Conservation (phyloP, 176 grass and related monocot genomes). For the Puya raimondii region DNA sequence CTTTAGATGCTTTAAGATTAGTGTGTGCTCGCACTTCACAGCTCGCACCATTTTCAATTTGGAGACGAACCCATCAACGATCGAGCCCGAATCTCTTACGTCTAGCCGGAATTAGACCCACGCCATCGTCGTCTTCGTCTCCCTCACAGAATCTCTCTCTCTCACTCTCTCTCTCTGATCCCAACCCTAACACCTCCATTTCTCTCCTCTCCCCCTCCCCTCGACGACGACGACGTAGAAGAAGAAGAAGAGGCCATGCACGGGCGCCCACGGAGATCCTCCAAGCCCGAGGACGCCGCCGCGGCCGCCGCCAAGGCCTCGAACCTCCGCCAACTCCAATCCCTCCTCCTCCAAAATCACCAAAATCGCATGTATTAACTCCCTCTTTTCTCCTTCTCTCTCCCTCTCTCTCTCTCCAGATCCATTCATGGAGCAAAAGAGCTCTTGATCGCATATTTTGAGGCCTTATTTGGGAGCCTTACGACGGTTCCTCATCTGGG, state of each 20-base stretch:
- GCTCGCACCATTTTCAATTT: no score
- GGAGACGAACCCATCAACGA: no score
- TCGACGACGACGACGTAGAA: constrained; percentile 8
- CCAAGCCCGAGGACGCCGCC: constrained; percentile 47
- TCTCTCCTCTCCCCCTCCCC: neutral
- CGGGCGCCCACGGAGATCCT: constrained; percentile 47
- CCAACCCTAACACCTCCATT: neutral
- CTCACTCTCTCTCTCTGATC: neutral
- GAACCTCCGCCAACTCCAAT: constrained; percentile 57
- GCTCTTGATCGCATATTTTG: neutral
- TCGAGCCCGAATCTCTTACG: no score
- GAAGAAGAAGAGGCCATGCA: constrained; percentile 43
- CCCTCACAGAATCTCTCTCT: neutral
- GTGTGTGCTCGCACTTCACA: no score
- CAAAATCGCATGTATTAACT: constrained; percentile 42
- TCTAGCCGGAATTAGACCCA: no score
- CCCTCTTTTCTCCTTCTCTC: neutral
- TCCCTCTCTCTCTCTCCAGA: neutral
- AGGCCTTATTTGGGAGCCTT: neutral
- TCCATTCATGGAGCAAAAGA: neutral
- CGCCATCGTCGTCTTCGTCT: no score
- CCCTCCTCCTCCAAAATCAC: constrained; percentile 59
- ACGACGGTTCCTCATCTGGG: neutral
- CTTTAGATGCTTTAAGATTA: no score
- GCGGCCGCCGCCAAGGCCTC: constrained; percentile 48